Evolutionary conservation across 2,329 filamentous ascomycete species (phyloP).

Genomic region (Bretziella fagacearum): DNA sequence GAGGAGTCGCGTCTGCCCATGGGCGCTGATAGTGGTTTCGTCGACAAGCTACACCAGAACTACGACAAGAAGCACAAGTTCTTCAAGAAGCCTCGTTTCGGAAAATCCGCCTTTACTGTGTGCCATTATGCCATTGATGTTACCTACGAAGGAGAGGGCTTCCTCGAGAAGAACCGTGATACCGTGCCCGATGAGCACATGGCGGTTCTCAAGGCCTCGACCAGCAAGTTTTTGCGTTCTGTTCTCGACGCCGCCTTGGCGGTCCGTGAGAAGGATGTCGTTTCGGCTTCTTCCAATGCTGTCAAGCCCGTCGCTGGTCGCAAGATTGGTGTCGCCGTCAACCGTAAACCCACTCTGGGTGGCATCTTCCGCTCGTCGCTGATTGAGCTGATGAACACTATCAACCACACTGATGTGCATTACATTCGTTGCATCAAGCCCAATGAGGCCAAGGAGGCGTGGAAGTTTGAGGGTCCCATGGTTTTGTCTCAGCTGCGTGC

Average conservation of each 20-base stretch:
- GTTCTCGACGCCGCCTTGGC: slow-evolving; percentile 73
- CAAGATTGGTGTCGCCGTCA: slow-evolving; percentile 79
- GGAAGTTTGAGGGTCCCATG: slow-evolving; percentile 98
- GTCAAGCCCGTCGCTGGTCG: slow-evolving; percentile 67
- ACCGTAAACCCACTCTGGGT: slow-evolving; percentile 89
- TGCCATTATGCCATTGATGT: slow-evolving; percentile 97
- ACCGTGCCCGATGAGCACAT: slow-evolving; percentile 97
- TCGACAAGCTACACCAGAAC: slow-evolving; percentile 89
- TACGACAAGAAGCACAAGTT: slow-evolving; percentile 88
- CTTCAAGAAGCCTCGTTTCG: slow-evolving; percentile 96
- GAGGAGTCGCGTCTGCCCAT: slow-evolving; percentile 94
- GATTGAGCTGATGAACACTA: slow-evolving; percentile 95
- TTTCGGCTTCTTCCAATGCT: slow-evolving; percentile 46
- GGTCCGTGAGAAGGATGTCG: slow-evolving; percentile 76
- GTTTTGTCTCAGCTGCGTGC: slow-evolving; percentile 91
- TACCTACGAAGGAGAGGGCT: slow-evolving; percentile 96
- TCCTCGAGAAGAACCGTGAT: slow-evolving; percentile 98
- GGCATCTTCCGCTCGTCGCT: slow-evolving; percentile 98
- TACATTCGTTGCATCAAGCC: slow-evolving; percentile 99
- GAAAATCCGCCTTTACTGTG: slow-evolving; percentile 92
- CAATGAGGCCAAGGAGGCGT: slow-evolving; percentile 88
- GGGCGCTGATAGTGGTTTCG: slow-evolving; percentile 94
- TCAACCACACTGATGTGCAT: slow-evolving; percentile 94
- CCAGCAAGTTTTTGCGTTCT: slow-evolving; percentile 67
- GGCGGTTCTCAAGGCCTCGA: slow-evolving; percentile 71